Base-by-base conservation (phyloP, 1,284 basidiomycete species). In the Austropuccinia psidii region DNA sequence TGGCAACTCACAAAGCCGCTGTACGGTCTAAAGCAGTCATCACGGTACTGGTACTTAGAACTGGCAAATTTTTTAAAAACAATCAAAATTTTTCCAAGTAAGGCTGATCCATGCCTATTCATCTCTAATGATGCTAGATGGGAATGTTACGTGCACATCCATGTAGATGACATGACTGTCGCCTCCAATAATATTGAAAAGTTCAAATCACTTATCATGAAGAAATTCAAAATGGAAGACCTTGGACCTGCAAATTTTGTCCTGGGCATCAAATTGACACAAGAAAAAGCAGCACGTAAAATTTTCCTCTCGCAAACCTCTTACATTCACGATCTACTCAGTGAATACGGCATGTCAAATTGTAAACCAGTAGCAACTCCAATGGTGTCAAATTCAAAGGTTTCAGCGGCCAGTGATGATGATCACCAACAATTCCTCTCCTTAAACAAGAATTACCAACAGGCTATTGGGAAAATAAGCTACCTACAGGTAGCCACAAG, bases 391-490 rank as follows among this genome's bases (percentile, higher is more conserved):
- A 54, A 43, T 9, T 41, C 52, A 15, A 5, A 24, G 7, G 21
- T 67, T 2, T n/a, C 41, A 1, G 29, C 47, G 27, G 29, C 47
- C 15, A 39, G 49, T 4, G 17, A 52, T 24, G 31, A 49, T 2
- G 29, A 52, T 3, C 49, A 54, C 24, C 19, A 35, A 13, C 13
- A n/a, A 6, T 69, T 69, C 17, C 35, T 24, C 15, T 13, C n/a
- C 9, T 24, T 24, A 17, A 52, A 52, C 24, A 13, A 37, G 21
- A 69, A 69, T 21, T 69, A 69, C 19, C 1, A 43, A 9, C 37
- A 43, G 33, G 67, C 67, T 2, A 17, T 69, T 27, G 67, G 67
- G 19, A n/a, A 31, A 31, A 33, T 69, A 4, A 69, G 58, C 15
- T 69, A 69, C 31, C 17, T 58, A 13, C 33, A 21, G 3, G 29